phyloP scores from a whole-genome alignment of 148 eudicot species.

The Nepenthes gracilis region DNA sequence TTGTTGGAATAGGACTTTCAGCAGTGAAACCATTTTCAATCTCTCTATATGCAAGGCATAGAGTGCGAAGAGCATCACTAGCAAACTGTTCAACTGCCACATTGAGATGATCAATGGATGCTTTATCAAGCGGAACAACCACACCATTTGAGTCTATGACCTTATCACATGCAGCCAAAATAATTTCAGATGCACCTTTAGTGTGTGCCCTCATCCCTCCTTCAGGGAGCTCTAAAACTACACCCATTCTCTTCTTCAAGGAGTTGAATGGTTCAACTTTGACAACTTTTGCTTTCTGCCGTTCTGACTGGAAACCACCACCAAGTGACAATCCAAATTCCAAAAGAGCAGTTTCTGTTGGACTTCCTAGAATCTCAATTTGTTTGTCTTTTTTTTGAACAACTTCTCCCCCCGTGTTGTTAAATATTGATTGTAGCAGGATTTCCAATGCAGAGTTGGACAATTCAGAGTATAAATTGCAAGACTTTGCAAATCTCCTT shows the following conservation, averaged over 20 bases:
- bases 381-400: constrained; percentile 35
- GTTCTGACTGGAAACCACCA: constrained; percentile 42
- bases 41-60: constrained; percentile 67
- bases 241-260: constrained; percentile 66
- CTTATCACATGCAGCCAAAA: constrained; percentile 63
- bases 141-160: constrained; percentile 36
- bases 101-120: constrained; percentile 22
- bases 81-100: constrained; percentile 64
- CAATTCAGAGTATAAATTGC: constrained; percentile 22
- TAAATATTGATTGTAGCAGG: constrained; percentile 56
- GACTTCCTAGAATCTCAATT: constrained; percentile 60
- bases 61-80: constrained; percentile 70
- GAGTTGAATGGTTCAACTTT: constrained; percentile 85
- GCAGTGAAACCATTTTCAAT: constrained; percentile 35
- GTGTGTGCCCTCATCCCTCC: constrained; percentile 53
- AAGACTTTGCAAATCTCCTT: constrained; percentile 13
- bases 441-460: constrained; percentile 34
- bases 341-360: constrained; percentile 68
- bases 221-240: constrained; percentile 47
- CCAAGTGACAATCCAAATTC: constrained; percentile 67
- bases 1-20: constrained; percentile 36
- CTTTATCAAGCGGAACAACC: constrained; percentile 43
- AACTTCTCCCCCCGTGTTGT: constrained; percentile 71
- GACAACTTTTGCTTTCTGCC: constrained; percentile 31
- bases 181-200: constrained; percentile 80